Percentiles rank a stretch among this genome's conserved stretches.
Evolutionary conservation across 768 basidiomycete species (phyloP).

Genomic region (Multifurca ochricompacta): DNA sequence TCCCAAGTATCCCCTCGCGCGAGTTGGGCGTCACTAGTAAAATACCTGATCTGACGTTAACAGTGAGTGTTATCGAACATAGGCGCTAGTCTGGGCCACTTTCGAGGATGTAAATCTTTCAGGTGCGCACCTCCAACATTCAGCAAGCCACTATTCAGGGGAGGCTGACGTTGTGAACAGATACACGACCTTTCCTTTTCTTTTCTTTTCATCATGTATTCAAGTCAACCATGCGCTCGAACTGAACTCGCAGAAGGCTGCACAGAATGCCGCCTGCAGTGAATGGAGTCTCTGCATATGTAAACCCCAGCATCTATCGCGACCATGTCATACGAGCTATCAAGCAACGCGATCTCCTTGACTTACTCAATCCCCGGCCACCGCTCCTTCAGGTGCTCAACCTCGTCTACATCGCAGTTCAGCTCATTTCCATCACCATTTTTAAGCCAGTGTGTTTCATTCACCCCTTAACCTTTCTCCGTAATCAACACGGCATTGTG

Average conservation of each 20-base stretch:
- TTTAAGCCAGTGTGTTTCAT: conserved; percentile 33
- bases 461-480: not conserved
- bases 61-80: not conserved
- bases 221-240: not conserved
- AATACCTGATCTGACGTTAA: conserved; percentile 32
- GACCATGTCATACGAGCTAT: not conserved
- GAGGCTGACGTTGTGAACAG: not conserved
- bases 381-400: conserved; percentile 19
- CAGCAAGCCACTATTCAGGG: conserved; percentile 1
- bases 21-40: conserved; percentile 46
- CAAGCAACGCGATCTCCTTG: not conserved
- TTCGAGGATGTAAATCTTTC: no score
- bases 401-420: conserved; percentile 30
- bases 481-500: not conserved
- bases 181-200: conserved; percentile 1
- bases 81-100: no score
- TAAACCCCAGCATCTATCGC: not conserved
- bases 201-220: conserved; percentile 3
- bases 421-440: conserved; percentile 31
- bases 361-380: conserved; percentile 3
- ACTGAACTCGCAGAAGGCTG: not conserved
- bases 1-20: conserved; percentile 44
- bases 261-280: not conserved
- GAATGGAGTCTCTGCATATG: not conserved
- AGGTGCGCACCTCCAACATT: no score